Conservation (phyloP, 2,329 filamentous ascomycete genomes). For the Mycogone perniciosa region DNA sequence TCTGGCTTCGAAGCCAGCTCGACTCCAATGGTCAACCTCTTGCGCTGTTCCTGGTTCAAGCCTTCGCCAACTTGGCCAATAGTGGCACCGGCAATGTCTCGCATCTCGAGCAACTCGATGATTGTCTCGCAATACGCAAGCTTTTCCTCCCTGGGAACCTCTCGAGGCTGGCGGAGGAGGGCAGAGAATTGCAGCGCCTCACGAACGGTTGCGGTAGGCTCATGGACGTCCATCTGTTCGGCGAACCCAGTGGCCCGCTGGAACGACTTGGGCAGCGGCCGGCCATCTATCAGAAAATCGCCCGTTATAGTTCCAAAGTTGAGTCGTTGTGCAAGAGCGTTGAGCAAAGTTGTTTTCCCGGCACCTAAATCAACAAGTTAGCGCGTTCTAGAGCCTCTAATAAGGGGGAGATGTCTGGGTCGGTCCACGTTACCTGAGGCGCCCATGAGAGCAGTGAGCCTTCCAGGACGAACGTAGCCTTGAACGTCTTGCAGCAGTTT, state of each 20-base stretch:
- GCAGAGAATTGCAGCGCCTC: slow-evolving; percentile 63
- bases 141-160: slow-evolving; percentile 54
- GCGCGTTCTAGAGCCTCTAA: not conserved
- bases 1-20: slow-evolving; percentile 52
- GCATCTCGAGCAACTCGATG: slow-evolving; percentile 63
- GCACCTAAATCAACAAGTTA: slow-evolving; percentile 27
- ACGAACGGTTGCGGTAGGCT: slow-evolving; percentile 58
- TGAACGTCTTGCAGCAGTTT: slow-evolving; percentile 69
- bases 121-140: slow-evolving; percentile 62
- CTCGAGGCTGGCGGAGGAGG: slow-evolving; percentile 53
- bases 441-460: slow-evolving; percentile 72
- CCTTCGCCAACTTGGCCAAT: slow-evolving; percentile 55
- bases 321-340: slow-evolving; percentile 67
- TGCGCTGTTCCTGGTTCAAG: slow-evolving; percentile 54
- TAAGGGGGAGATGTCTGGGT: too few species aligned
- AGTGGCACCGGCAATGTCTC: slow-evolving; percentile 57
- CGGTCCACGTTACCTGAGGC: slow-evolving; percentile 32
- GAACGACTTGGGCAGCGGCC: slow-evolving; percentile 65
- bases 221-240: slow-evolving; percentile 62
- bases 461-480: slow-evolving; percentile 79
- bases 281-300: slow-evolving; percentile 73
- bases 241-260: slow-evolving; percentile 70
- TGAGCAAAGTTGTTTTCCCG: slow-evolving; percentile 70
- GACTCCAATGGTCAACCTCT: slow-evolving; percentile 50
- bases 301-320: slow-evolving; percentile 72